Evolutionary conservation across 495 filamentous ascomycete species (phyloP), one percentile per base, ranked within the genome.

Genomic region (Penicillium silybi): DNA sequence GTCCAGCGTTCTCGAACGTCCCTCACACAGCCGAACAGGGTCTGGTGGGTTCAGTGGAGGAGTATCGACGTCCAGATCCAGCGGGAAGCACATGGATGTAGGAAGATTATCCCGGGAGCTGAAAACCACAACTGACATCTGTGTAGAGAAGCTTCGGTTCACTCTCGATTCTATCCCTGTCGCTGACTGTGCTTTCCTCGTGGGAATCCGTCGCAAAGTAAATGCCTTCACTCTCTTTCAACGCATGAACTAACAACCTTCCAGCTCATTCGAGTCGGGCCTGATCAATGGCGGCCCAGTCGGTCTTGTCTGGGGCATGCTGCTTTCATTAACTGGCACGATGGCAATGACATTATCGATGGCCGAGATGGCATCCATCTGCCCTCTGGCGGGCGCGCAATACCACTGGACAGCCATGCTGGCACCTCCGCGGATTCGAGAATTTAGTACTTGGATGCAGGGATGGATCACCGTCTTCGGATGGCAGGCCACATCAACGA

Each of bases 361-460:
- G 26, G 67, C 64, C 16, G 68, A 74, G 51, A 58, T 75, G 59
- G 63, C 66, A 1, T 75, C 74, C 0, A 73, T 74, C 39, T 67
- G 52, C 19, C 63, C 63, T 2, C 45, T 57, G 20, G 57, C 63
- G 2, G 63, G 63, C 17, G 64, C 55, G 16, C 64, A 65, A 17
- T 67, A 64, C 27, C 64, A 67, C 48, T 67, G 61, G 61, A 60
- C 62, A n/a, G 53, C 59, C 1, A 25, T 61, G 4, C 50, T 67
- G 5, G 56, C 64, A 13, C 64, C 64, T 3, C 52, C 52, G 9
- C 19, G 39, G 6, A 57, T 59, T 18, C 44, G 43, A 45, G 40
- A 48, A 34, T 63, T 67, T 41, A 57, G 43, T 34, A 65, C 54
- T 10, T 67, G 56, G 56, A 54, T 67, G 43, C 62, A 62, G 45